A percentile compares a stretch with the other conserved stretches of the same genome.
phyloP scores from a whole-genome alignment of 2,329 filamentous ascomycete genomes.

The Talaromyces rugulosus region DNA sequence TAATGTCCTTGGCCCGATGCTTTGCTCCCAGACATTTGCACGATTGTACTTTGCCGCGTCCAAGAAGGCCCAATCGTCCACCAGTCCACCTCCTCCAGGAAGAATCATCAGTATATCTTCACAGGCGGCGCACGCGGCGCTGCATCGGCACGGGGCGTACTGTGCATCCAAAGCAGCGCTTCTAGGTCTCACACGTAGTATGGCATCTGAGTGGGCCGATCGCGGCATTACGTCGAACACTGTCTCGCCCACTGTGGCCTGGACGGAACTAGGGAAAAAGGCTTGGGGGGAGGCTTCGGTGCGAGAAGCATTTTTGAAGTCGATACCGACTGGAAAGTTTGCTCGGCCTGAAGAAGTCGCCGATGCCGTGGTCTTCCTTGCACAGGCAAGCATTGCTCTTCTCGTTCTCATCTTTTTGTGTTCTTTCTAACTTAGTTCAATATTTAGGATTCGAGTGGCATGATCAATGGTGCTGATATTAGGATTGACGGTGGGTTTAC shows the following conservation, averaged over 20 bases:
- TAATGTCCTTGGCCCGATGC: slow-evolving; percentile 44
- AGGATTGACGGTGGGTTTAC: slow-evolving; percentile 39
- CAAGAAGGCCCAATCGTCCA: slow-evolving; percentile 15
- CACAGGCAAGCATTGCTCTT: slow-evolving; percentile 24
- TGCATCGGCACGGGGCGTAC: slow-evolving; percentile 44
- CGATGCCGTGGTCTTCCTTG: slow-evolving; percentile 36
- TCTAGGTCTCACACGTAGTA: slow-evolving; percentile 41
- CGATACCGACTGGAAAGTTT: slow-evolving; percentile 38
- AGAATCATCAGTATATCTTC: slow-evolving; percentile 46
- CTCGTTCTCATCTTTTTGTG: background rate
- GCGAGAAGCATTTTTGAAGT: slow-evolving; percentile 31
- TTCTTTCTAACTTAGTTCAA: slow-evolving; percentile 1
- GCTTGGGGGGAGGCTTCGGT: slow-evolving; percentile 36
- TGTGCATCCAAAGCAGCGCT: slow-evolving; percentile 47
- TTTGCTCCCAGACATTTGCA: slow-evolving; percentile 45
- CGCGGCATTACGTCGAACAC: slow-evolving; percentile 45
- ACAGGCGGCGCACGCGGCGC: slow-evolving; percentile 45
- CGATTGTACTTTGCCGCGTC: slow-evolving; percentile 34
- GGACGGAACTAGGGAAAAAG: slow-evolving; percentile 44
- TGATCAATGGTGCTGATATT: slow-evolving; percentile 40
- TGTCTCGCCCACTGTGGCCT: slow-evolving; percentile 44
- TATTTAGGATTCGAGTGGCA: slow-evolving; percentile 34
- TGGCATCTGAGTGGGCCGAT: slow-evolving; percentile 46
- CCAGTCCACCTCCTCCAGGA: slow-evolving; percentile 28
- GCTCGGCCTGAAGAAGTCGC: slow-evolving; percentile 37